Conservation (phyloP, 257 asterid genomes). For the Linderniella brevidens region DNA sequence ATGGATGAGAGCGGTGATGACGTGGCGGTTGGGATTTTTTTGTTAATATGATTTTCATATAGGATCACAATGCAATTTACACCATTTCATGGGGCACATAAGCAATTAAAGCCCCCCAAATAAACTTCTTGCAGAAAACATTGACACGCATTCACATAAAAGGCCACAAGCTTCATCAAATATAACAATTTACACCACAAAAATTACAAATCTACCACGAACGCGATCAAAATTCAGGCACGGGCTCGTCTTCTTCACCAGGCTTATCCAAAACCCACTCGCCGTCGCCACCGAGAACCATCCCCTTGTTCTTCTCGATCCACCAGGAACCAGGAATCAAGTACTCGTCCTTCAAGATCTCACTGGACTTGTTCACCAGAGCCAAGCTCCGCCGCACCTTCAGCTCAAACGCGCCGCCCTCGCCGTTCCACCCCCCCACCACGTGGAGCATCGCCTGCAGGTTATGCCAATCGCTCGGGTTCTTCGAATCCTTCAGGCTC, state of each 20-base stretch:
- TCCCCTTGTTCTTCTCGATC: slow-evolving; percentile 78
- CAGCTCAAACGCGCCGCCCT: slow-evolving; percentile 34
- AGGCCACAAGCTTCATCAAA: no score
- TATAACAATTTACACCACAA: no score
- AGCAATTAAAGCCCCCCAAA: no score
- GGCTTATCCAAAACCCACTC: slow-evolving; percentile 60
- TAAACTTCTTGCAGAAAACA: no score
- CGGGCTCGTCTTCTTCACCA: slow-evolving; percentile 50
- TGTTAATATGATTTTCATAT: no score
- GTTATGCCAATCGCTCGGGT: slow-evolving; percentile 80
- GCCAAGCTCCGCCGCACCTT: slow-evolving; percentile 59
- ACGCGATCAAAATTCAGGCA: slow-evolving; percentile 34
- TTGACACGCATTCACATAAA: no score
- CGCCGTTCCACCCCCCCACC: slow-evolving; percentile 79
- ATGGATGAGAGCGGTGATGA: no score
- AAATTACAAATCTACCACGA: no score
- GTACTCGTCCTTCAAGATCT: slow-evolving; percentile 47
- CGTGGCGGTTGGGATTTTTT: no score
- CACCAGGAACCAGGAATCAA: slow-evolving; percentile 84
- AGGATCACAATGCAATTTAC: no score
- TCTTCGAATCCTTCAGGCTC: slow-evolving; percentile 35
- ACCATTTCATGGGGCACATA: no score
- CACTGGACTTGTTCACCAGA: slow-evolving; percentile 63
- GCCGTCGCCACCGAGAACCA: slow-evolving; percentile 32
- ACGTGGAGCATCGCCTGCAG: slow-evolving; percentile 67